Base-by-base conservation (phyloP, 2,329 filamentous ascomycete genomes). In the Neophaeococcomyces aloes region DNA sequence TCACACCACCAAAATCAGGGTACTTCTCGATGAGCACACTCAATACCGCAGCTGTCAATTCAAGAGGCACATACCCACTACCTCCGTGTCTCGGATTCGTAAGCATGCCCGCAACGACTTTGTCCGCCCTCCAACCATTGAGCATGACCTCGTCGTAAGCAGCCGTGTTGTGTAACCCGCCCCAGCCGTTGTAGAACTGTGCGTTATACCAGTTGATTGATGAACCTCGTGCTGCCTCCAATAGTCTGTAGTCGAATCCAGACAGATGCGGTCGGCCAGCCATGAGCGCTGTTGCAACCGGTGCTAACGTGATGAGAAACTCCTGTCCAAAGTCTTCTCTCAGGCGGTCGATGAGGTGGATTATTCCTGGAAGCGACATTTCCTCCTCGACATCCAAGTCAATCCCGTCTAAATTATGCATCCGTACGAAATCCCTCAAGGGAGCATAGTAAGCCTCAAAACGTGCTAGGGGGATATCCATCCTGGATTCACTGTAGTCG, bases 111-210 rank as follows among this genome's bases (percentile, higher is more conserved):
- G 88, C 68, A 7, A 94, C 84, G 2, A 95, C 70, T 57, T 82
- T 83, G 15, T 76, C 65, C 0, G 85, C 72, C 2, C 75, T 68
- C 80, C 84, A 94, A 7, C 86, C 86, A 48, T 63, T 61, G 8
- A 60, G 48, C 17, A 69, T 55, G 34, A 69, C 66, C 36, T 59
- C 53, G 17, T 62, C 63, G 49, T 69, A 69, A 52, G 66, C 62
- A 10, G 57, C 58, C 1, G 64, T 60, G 45, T 71, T 69, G 21
- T 70, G 65, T 1, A 79, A 76, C 38, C 78, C 77, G 7, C 86
- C 86, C 80, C 86, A 95, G 1, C 86, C 86, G 58, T 84, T 91
- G 70, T 95, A 95, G 63, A 94, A 94, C 59, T 95, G 88, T 4
- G 81, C 73, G 59, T 94, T 94, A 62, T 94, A 94, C 78, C 86